A percentile compares a stretch with the other conserved stretches of the same genome.
Conservation (phyloP, 495 filamentous ascomycete genomes). For the Xeromyces bisporus region DNA sequence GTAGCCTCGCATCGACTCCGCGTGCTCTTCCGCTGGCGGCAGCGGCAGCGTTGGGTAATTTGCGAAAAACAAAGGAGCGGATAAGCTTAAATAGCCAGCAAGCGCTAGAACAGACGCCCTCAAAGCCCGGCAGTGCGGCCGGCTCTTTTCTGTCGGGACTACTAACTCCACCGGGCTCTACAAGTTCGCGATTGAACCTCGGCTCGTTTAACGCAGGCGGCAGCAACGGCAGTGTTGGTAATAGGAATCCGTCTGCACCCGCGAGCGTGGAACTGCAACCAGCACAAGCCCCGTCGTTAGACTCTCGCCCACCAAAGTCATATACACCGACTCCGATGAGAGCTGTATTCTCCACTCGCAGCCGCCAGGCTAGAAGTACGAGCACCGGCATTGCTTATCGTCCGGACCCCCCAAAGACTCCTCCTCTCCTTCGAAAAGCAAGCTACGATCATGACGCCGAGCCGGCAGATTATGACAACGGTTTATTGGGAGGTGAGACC, state of each 20-base stretch:
- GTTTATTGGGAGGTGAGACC: conserved; percentile 20
- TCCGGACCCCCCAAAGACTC: conserved; percentile 39
- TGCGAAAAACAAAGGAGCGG: conserved; percentile 45
- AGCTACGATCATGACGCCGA: conserved; percentile 62
- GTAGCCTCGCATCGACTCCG: conserved; percentile 52
- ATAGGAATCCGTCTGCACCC: conserved; percentile 8
- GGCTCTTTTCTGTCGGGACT: conserved; percentile 52
- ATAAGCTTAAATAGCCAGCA: conserved; percentile 25
- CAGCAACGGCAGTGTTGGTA: conserved; percentile 6
- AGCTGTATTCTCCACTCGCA: conserved; percentile 4
- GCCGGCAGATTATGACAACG: conserved; percentile 21
- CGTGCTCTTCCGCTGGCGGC: conserved; percentile 68
- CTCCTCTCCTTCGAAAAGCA: conserved; percentile 48
- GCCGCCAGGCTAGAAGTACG: neutral
- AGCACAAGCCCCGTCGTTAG: conserved; percentile 23
- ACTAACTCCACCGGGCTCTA: conserved; percentile 63
- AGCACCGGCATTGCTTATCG: neutral
- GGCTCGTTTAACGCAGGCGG: too few relatives aligned
- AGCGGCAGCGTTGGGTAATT: conserved; percentile 72
- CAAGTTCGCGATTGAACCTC: conserved; percentile 42
- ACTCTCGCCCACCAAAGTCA: conserved; percentile 17
- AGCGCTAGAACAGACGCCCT: conserved; percentile 46
- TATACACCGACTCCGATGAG: conserved; percentile 2
- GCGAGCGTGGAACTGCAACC: conserved; percentile 30
- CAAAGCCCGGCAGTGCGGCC: conserved; percentile 34